Base-by-base conservation (phyloP, 2,329 filamentous ascomycete species). In the Fusarium siculi region DNA sequence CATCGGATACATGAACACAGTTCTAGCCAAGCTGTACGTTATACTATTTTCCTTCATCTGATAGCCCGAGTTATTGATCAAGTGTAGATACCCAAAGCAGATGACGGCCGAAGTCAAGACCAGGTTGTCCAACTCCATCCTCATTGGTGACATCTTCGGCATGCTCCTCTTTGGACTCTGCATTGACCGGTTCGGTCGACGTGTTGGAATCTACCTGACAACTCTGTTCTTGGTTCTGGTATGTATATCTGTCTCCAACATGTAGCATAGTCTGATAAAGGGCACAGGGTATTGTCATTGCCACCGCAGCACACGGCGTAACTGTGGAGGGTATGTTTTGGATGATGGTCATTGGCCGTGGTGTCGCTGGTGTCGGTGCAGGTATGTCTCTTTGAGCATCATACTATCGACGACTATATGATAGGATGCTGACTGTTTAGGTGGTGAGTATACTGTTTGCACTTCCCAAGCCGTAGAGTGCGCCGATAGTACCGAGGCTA, bases 191-290 rank as follows among this genome's bases (percentile, higher is more conserved):
- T 59, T 59, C 9, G 56, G 56, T 7, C 56, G 56, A 8, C 56
- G 56, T 25, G 14, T 59, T 21, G 56, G 56, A 5, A 59, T 59
- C 6, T 52, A 52, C 21, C 19, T 59, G 12, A 59, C 56, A 7
- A 59, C 56, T 21, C 18, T 59, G 7, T 52, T 59, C 30, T 18
- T 59, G 56, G 44, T 59, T 30, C 15, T 59, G 16, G 42, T 58
- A 50, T 7, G 42, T 49, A 7, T 1, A 4, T 18, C 9, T 30
- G 4, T 5, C 4, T 5, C 10, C 4, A 3, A 4, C 1, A 3
- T 1, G 19, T 14, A 18, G 1, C 5, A 3, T 0, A 5, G 2
- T n/a, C 8, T 47, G 9, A 37, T 4, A 8, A 4, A 19, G 0
- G 4, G 3, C 28, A 10, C 2, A 58, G 55, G 56, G 56, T 25